Percentiles rank a stretch among this genome's conserved stretches.
Conservation (phyloP, 306 rosid species). For the Abrus pulchellus region DNA sequence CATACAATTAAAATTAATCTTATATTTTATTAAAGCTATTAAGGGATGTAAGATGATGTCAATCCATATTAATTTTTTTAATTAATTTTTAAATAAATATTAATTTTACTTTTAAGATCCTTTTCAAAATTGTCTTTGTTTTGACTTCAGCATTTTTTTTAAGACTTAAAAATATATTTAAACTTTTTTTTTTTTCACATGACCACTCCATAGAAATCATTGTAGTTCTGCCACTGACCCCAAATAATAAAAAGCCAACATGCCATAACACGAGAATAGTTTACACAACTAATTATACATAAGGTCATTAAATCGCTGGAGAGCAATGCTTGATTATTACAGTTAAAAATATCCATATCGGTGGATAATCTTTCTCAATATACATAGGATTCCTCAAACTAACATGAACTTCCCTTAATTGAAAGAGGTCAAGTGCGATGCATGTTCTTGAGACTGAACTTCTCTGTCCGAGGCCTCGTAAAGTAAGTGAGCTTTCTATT, state of each 20-base stretch:
- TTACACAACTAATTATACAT: not conserved
- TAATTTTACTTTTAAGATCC: no score
- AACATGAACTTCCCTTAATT: constrained; percentile 41
- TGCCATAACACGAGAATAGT: constrained; percentile 1
- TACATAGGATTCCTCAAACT: constrained; percentile 42
- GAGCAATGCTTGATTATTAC: not conserved
- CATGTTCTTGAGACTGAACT: constrained; percentile 40
- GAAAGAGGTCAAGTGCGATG: not conserved
- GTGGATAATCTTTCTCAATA: constrained; percentile 15
- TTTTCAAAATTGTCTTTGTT: no score
- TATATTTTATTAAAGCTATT: no score
- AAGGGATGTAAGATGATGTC: no score
- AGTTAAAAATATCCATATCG: not conserved
- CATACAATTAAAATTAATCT: no score
- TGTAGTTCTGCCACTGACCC: not conserved
- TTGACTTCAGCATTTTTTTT: no score
- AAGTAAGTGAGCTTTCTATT: constrained; percentile 25
- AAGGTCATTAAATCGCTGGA: not conserved
- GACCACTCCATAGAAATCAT: no score
- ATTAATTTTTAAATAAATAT: no score
- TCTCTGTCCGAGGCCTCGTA: constrained; percentile 16
- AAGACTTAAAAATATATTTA: no score
- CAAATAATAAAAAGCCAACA: not conserved
- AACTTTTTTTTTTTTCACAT: no score
- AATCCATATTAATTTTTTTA: no score